Conservation (phyloP, 768 basidiomycete species). For the Leucocoprinus sp. region DNA sequence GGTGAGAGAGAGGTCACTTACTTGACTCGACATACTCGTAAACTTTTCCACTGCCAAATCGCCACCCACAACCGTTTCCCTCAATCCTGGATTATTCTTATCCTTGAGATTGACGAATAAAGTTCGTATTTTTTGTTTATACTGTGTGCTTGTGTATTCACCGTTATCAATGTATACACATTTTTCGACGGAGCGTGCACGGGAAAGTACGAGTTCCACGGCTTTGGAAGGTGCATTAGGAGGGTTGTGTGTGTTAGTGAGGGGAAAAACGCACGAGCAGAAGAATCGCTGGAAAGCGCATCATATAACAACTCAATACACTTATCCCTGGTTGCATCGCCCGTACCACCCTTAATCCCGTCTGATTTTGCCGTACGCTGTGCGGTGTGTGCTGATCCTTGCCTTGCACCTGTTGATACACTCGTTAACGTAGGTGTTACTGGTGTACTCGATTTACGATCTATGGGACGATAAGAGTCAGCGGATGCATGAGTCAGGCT, state of each 20-base stretch:
- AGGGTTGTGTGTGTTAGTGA: background rate
- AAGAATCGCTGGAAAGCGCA: constrained; percentile 78
- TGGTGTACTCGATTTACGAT: constrained; percentile 26
- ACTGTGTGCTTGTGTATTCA: constrained; percentile 34
- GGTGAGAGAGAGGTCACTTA: constrained; percentile 23
- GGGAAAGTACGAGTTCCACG: constrained; percentile 53
- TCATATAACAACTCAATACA: constrained; percentile 90
- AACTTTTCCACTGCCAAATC: constrained; percentile 64
- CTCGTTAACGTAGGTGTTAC: constrained; percentile 32
- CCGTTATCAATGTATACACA: constrained; percentile 44
- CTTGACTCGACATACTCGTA: constrained; percentile 75
- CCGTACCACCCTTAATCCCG: constrained; percentile 48
- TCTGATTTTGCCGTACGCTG: constrained; percentile 50
- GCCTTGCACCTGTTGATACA: constrained; percentile 31
- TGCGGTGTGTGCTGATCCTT: background rate
- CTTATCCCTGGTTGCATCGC: constrained; percentile 76
- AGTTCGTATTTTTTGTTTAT: constrained; percentile 78
- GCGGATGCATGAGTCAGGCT: background rate
- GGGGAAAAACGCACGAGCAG: constrained; percentile 60
- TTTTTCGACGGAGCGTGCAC: constrained; percentile 66
- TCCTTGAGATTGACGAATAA: constrained; percentile 93
- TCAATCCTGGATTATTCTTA: constrained; percentile 81
- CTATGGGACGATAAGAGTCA: constrained; percentile 4
- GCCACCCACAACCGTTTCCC: constrained; percentile 81
- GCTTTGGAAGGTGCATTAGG: constrained; percentile 36